These are phyloP conservation scores for Porcisia hertigi DNA, from an alignment of 208 protist genomes.

Conservation along the genomic window DNA sequence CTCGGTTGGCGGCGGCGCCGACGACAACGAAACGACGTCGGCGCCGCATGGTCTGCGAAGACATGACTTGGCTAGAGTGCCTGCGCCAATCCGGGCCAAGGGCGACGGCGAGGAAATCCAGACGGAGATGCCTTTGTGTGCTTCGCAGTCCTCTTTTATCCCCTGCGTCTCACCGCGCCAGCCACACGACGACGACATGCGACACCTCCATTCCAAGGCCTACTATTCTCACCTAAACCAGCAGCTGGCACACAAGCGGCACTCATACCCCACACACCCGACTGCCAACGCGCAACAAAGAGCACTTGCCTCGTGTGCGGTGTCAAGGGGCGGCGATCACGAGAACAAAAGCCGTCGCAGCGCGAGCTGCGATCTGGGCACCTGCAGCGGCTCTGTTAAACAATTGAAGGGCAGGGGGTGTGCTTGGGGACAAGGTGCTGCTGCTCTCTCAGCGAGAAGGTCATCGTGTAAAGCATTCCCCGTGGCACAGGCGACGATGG, in stretches of 20 bases:
- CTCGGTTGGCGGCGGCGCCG: background rate
- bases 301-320: background rate
- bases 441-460: background rate
- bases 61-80: background rate
- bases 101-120: constrained; percentile 22
- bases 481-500: background rate
- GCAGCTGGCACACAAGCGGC: background rate
- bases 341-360: background rate
- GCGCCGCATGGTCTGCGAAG: background rate
- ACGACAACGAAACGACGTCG: background rate
- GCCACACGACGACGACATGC: background rate
- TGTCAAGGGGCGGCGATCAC: background rate
- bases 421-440: no score
- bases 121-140: background rate
- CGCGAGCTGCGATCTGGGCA: background rate
- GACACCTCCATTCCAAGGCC: background rate
- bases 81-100: background rate
- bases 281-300: background rate
- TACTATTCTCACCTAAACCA: background rate
- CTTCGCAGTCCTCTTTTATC: background rate
- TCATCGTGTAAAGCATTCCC: background rate
- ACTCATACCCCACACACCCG: background rate
- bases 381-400: background rate
- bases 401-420: background rate
- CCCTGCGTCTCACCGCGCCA: background rate